Conservation (phyloP, 176 grass and related monocot species). For the Musa acuminata region DNA sequence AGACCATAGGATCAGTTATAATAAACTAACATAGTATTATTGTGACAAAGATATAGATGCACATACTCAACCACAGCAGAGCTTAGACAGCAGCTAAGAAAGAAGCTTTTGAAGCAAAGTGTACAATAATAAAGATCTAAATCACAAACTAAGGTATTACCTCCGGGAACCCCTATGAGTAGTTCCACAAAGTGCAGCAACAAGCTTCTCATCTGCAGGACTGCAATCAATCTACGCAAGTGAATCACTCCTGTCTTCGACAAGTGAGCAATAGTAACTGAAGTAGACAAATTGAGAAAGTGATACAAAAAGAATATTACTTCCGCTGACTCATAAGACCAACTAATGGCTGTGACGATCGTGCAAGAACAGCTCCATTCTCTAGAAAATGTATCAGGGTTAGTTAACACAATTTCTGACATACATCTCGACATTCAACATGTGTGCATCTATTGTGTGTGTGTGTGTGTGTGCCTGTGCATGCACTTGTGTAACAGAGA, state of each 20-base stretch:
- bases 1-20: background rate
- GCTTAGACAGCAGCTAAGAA: background rate
- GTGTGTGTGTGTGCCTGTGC: background rate
- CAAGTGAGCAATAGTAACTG: constrained; percentile 16
- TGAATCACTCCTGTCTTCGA: constrained; percentile 21
- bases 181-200: constrained; percentile 54
- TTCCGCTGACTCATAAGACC: constrained; percentile 94
- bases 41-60: too few species aligned
- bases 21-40: too few species aligned
- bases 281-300: constrained; percentile 9
- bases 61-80: background rate
- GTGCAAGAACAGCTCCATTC: constrained; percentile 91
- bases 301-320: constrained; percentile 46
- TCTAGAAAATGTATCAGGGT: constrained; percentile 21
- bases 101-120: background rate
- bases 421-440: background rate
- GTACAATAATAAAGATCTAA: background rate
- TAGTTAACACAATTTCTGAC: background rate
- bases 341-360: constrained; percentile 92
- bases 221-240: constrained; percentile 38
- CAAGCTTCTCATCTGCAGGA: constrained; percentile 91
- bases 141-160: constrained; percentile 19
- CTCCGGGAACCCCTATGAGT: constrained; percentile 38
- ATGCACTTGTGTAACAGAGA: background rate
- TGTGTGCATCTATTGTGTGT: background rate